A percentile compares a stretch with the other conserved stretches of the same genome.
Evolutionary conservation across 2,329 filamentous ascomycete genomes (phyloP).

Genomic region (Fusarium sororula): DNA sequence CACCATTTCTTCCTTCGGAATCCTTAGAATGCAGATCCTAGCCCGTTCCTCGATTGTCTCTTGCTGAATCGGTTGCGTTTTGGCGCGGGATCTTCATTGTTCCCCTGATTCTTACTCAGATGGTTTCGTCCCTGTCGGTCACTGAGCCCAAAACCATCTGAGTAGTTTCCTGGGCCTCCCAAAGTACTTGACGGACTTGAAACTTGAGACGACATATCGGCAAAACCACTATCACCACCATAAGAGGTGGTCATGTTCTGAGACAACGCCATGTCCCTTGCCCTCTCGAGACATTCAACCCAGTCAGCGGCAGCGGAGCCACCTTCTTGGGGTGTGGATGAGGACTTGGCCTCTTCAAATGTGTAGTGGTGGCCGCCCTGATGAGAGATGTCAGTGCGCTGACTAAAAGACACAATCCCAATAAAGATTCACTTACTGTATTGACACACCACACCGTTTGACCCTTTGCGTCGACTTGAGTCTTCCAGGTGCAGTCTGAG

Average conservation of each 20-base stretch:
- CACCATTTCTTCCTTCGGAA: constrained; percentile 3
- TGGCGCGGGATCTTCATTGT: constrained; percentile 59
- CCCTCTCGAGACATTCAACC: constrained; percentile 88
- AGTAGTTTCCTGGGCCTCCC: constrained; percentile 64
- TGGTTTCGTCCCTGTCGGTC: constrained; percentile 66
- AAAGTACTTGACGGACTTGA: constrained; percentile 82
- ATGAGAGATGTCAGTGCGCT: neutral
- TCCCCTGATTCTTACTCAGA: constrained; percentile 67
- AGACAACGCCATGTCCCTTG: constrained; percentile 83
- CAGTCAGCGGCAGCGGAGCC: constrained; percentile 85
- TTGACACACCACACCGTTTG: constrained; percentile 90
- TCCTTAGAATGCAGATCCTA: constrained; percentile 82
- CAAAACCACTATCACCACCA: constrained; percentile 72
- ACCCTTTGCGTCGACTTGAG: constrained; percentile 85
- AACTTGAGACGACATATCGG: constrained; percentile 74
- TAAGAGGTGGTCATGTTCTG: constrained; percentile 75
- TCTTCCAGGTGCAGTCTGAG: constrained; percentile 80
- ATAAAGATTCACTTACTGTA: constrained; percentile 72
- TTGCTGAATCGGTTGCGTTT: constrained; percentile 84
- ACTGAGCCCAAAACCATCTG: constrained; percentile 58
- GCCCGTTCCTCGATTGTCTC: constrained; percentile 91
- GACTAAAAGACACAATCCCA: no score
- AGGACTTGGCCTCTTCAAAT: constrained; percentile 91
- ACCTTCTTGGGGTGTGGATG: constrained; percentile 60
- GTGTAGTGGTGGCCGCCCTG: constrained; percentile 91